Evolutionary conservation across 2,329 filamentous ascomycete genomes (phyloP).

Genomic region (Ophidiomyces ophidiicola): DNA sequence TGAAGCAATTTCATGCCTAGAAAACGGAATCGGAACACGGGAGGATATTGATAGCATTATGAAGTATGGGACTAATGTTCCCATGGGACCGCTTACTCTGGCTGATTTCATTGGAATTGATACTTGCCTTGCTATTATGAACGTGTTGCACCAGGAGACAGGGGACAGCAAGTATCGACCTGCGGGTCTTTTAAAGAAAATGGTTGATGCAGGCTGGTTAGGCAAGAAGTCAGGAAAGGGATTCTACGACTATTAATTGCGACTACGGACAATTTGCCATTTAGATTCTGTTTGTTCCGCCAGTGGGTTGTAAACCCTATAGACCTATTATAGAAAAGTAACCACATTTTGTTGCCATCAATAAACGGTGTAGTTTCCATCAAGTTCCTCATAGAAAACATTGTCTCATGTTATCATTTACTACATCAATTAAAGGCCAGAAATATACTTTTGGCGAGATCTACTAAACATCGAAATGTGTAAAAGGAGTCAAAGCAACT

Average conservation of each 20-base stretch:
- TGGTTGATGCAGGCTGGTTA: slow-evolving; percentile 96
- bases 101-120: slow-evolving; percentile 97
- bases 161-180: slow-evolving; percentile 94
- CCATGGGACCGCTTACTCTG: slow-evolving; percentile 87
- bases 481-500: too few species aligned
- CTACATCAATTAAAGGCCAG: too few species aligned
- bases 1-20: slow-evolving; percentile 89
- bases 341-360: not conserved
- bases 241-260: slow-evolving; percentile 56
- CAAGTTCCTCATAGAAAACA: too few species aligned
- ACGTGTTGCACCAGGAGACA: slow-evolving; percentile 78
- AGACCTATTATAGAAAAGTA: not conserved
- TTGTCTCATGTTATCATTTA: too few species aligned
- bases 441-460: too few species aligned
- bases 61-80: slow-evolving; percentile 98
- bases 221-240: slow-evolving; percentile 97
- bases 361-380: too few species aligned
- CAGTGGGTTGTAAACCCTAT: too few species aligned
- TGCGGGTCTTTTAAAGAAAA: slow-evolving; percentile 74
- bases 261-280: too few species aligned
- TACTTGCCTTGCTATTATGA: slow-evolving; percentile 95
- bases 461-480: too few species aligned
- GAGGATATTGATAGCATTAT: slow-evolving; percentile 96
- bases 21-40: slow-evolving; percentile 76
- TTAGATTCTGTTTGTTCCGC: too few species aligned